Evolutionary conservation across 2,329 filamentous ascomycete species (phyloP), one percentile per base, ranked within the genome.

Genomic region (Ascochyta pisi): DNA sequence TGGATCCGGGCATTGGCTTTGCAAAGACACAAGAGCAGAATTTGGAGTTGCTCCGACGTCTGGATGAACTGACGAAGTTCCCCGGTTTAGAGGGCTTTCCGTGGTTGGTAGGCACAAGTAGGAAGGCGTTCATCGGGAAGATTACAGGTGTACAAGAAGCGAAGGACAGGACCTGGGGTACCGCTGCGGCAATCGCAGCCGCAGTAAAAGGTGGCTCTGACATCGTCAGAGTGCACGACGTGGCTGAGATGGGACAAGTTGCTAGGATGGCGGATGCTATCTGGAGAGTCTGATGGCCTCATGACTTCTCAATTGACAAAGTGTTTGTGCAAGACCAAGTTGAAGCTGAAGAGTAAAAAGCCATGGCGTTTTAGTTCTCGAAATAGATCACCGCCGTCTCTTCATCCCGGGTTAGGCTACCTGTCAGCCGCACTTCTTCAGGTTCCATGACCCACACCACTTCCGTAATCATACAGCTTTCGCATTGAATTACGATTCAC

Each of bases 1-100:
- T 98, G 1, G 95, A 99, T 73, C 95, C 95, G 0, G 95, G 95
- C 0, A 85, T 99, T 29, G 95, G 95, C 0, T 99, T 99, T 72
- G 92, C 95, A 52, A 99, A 99, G 79, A 88, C 86, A 0, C 81
- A 83, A 50, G 81, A 83, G 37, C 92, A 97, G 73, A 97, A 97
- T 74, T 78, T 97, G 2, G 87, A 92, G 65, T 78, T 99, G 2
- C 79, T 99, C 31, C 82, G 90, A 8, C 78, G 85, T 1, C 76
- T 96, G 29, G 81, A 82, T 8, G 84, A 87, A 62, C 78, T 96
- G 33, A 61, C 73, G 15, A 51, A 48, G 9, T 71, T 61, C 46
- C 68, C 69, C 13, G 87, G 86, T 0, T 75, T 95, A 23, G 77
- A 82, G 51, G 87, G 86, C 0, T 78, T 96, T 16, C 93, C 95